phyloP scores from a whole-genome alignment of 129 eudicot genomes.

The Helianthus tuberosus region DNA sequence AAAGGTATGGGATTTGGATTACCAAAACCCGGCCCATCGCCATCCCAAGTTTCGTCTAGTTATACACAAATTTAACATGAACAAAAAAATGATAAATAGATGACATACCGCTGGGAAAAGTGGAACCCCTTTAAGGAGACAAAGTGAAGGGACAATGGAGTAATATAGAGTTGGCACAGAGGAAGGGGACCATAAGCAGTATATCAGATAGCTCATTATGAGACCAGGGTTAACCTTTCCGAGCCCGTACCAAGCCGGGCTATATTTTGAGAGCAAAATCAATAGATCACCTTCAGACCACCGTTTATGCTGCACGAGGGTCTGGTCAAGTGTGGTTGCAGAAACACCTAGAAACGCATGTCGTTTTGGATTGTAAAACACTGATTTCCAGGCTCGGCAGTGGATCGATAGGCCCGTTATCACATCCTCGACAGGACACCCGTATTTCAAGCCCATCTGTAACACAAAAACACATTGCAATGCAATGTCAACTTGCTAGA shows the following conservation, averaged over 20 bases:
- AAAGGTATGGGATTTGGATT: no score
- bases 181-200: constrained; percentile 72
- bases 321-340: constrained; percentile 65
- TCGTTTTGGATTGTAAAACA: constrained; percentile 58
- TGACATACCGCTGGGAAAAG: constrained; percentile 74
- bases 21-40: neutral
- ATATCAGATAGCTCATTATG: constrained; percentile 60
- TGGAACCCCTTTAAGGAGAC: constrained; percentile 57
- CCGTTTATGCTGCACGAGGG: constrained; percentile 78
- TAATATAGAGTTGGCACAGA: constrained; percentile 69
- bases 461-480: neutral
- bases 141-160: constrained; percentile 71
- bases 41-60: neutral
- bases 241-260: constrained; percentile 76
- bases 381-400: constrained; percentile 86
- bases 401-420: constrained; percentile 86
- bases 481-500: neutral
- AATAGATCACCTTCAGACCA: constrained; percentile 91
- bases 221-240: constrained; percentile 60
- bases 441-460: constrained; percentile 88
- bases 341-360: constrained; percentile 75
- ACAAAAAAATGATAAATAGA: neutral
- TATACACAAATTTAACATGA: no score
- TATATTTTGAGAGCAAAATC: constrained; percentile 67
- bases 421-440: constrained; percentile 86